phyloP scores from a whole-genome alignment of 2,329 filamentous ascomycete genomes.

The Ambrosiella beaveri region DNA sequence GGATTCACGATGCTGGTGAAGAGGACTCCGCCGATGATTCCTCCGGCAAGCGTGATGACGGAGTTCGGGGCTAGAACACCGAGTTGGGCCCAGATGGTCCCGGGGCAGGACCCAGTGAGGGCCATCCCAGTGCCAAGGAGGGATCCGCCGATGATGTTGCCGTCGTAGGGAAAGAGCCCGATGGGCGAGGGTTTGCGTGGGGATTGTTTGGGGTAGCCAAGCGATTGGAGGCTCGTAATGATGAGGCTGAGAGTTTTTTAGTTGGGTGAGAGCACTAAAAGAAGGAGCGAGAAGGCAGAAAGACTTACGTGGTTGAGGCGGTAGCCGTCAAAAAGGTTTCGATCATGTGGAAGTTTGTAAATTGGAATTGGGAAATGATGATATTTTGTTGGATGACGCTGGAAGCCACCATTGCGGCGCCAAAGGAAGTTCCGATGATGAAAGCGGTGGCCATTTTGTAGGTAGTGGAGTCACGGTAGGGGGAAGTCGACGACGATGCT shows the following conservation, averaged over 20 bases:
- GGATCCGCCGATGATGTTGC: constrained; percentile 45
- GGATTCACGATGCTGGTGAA: constrained; percentile 30
- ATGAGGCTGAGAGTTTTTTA: constrained; percentile 21
- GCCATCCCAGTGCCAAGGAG: constrained; percentile 50
- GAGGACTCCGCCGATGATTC: constrained; percentile 35
- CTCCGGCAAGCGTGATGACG: constrained; percentile 35
- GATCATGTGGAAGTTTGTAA: constrained; percentile 48
- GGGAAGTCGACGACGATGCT: not conserved
- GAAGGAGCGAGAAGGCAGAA: not conserved
- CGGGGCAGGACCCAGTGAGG: constrained; percentile 46
- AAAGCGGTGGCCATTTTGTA: constrained; percentile 19
- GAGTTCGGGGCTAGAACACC: constrained; percentile 35
- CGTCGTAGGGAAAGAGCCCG: constrained; percentile 41
- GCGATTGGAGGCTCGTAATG: constrained; percentile 28
- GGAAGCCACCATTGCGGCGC: constrained; percentile 40
- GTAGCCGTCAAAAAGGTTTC: constrained; percentile 46
- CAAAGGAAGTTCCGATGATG: constrained; percentile 40
- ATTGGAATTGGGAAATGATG: constrained; percentile 42
- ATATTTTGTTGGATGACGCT: constrained; percentile 43
- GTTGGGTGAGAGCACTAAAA: not conserved
- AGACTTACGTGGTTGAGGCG: constrained; percentile 40
- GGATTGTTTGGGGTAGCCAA: constrained; percentile 26
- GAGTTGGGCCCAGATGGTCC: constrained; percentile 44
- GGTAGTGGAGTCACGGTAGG: not conserved
- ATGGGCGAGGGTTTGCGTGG: constrained; percentile 35